A percentile compares a stretch with the other conserved stretches of the same genome.
Evolutionary conservation across 1,139 yeast genomes (phyloP).

Genomic region (Diutina siamensis): DNA sequence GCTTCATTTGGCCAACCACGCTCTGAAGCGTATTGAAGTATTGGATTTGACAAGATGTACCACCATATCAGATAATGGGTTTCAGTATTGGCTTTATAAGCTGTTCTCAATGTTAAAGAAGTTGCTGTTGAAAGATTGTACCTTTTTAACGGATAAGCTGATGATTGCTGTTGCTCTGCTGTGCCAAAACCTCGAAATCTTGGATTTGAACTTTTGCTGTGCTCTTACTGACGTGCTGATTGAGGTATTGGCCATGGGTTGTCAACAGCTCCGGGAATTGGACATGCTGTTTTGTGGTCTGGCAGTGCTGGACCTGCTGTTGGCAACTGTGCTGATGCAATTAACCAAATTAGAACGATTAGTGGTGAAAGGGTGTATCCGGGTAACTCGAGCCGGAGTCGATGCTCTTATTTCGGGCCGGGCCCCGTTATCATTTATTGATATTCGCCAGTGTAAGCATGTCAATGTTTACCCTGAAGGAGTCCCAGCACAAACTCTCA

Average conservation of each 20-base stretch:
- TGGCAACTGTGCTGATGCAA: conserved; percentile 50
- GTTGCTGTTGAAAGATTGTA: conserved; percentile 57
- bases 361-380: conserved; percentile 53
- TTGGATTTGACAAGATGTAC: conserved; percentile 66
- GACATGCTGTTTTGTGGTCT: conserved; percentile 69
- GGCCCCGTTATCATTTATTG: conserved; percentile 39
- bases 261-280: conserved; percentile 40
- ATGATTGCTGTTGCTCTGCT: conserved; percentile 51
- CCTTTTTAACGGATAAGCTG: conserved; percentile 57
- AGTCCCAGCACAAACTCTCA: conserved; percentile 42
- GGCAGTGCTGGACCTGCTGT: conserved; percentile 64
- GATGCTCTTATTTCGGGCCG: conserved; percentile 52
- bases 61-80: conserved; percentile 65
- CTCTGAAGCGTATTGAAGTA: conserved; percentile 40
- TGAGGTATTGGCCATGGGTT: conserved; percentile 54
- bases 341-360: conserved; percentile 36
- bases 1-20: conserved; percentile 50
- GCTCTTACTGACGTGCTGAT: conserved; percentile 59
- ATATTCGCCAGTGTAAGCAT: conserved; percentile 60
- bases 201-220: conserved; percentile 66
- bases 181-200: conserved; percentile 42
- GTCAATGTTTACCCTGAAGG: conserved; percentile 48
- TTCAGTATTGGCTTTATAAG: conserved; percentile 48
- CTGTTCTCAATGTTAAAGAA: conserved; percentile 41
- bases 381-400: conserved; percentile 68